Evolutionary conservation across 139 green algal species (phyloP), one percentile per base, ranked within the genome.

Genomic region (Picochlorum costavermella): DNA sequence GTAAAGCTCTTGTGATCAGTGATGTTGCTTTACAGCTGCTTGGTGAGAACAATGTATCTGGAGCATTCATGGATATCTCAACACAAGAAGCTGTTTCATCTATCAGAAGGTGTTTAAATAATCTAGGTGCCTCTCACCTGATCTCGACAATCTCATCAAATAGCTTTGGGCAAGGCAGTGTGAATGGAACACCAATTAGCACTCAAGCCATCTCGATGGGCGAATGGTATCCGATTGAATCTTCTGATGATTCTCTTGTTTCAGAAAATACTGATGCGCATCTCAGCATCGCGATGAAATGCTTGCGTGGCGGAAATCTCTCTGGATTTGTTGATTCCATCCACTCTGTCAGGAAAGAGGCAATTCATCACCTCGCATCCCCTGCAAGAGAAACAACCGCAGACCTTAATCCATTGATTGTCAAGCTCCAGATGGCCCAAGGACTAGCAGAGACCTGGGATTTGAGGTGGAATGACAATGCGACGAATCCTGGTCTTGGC

Each of bases 401-500:
- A 12, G 64, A 63, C 13, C 40, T 80, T 3, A 81, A 83, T 71
- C 69, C 72, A 1, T 50, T 75, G 3, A 50, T 94, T 11, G 76
- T 90, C 31, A 69, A 75, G 59, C 71, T 93, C 23, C 74, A 84
- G 61, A 80, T 85, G 76, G 63, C 86, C 71, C 64, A 76, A 14
- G 67, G 56, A 28, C 37, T 92, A 26, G 56, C 50, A 1, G 73
- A 79, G 31, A 75, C 69, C 5, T 84, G 76, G 78, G 10, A 51
- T 40, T 16, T 79, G 36, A 10, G 55, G 2, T 20, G 16, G 46
- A 40, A 40, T 40, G 33, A 40, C 2, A 40, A 40, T 40, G 33
- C 11, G 33, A 6, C 11, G 2, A 73, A 59, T 43, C 37, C 63
- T 0, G 23, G 33, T 36, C 40, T 72, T 55, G 40, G 50, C 6